Evolutionary conservation across 2,329 filamentous ascomycete species (phyloP).

Genomic region (Diaporthe ampelina): DNA sequence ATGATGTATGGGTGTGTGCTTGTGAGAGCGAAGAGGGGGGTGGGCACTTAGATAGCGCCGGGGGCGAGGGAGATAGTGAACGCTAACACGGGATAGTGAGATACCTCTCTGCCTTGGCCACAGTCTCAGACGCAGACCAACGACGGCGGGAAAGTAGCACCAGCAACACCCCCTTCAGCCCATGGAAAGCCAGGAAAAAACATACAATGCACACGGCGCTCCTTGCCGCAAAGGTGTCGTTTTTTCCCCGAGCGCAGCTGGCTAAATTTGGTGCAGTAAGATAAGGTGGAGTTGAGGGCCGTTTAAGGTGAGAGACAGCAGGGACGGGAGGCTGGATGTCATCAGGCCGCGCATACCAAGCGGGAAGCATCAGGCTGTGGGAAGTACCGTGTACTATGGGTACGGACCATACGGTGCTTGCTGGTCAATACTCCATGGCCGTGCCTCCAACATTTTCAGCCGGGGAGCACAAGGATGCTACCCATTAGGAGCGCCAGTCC

Average conservation of each 20-base stretch:
- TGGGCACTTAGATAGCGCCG: conserved; percentile 38
- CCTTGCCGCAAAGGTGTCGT: neutral
- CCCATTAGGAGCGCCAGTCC: conserved; percentile 19
- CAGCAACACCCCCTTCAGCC: neutral
- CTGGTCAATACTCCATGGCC: conserved; percentile 22
- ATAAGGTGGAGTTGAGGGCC: neutral
- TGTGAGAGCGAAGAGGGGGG: conserved; percentile 39
- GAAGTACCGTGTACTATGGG: conserved; percentile 28
- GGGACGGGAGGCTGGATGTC: conserved; percentile 29
- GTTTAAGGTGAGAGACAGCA: neutral
- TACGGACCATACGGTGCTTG: conserved; percentile 5
- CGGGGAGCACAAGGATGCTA: conserved; percentile 35
- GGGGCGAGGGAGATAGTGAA: conserved; percentile 27
- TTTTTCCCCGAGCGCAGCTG: neutral
- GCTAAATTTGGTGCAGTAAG: neutral
- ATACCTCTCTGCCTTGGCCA: conserved; percentile 24
- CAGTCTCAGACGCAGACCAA: neutral
- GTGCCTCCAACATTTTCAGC: conserved; percentile 30
- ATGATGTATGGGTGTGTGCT: neutral
- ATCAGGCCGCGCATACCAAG: conserved; percentile 28
- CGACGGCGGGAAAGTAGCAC: neutral
- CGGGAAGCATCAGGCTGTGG: conserved; percentile 32
- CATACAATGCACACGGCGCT: neutral
- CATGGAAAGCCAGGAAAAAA: neutral
- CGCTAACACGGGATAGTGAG: conserved; percentile 40